phyloP scores from a whole-genome alignment of 495 filamentous ascomycete species.

The Usnea hakonensis region DNA sequence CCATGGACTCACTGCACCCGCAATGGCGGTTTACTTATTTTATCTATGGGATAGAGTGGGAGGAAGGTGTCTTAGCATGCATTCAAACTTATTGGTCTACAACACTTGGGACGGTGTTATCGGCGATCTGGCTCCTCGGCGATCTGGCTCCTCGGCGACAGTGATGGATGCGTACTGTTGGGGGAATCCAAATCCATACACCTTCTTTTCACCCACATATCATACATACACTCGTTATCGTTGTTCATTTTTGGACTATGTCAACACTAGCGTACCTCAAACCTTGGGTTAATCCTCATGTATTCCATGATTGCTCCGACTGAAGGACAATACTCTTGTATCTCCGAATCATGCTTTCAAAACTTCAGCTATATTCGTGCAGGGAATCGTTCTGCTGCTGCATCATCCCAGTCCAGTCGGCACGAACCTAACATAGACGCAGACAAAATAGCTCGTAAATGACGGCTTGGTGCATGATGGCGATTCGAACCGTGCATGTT shows the following conservation, averaged over 20 bases:
- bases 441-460: too few species aligned
- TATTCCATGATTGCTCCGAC: background rate
- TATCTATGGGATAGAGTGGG: too few species aligned
- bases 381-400: background rate
- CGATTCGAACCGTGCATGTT: background rate
- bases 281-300: background rate
- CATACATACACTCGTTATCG: background rate
- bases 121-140: background rate
- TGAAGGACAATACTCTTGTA: background rate
- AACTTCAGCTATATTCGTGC: background rate
- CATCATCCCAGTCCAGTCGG: background rate
- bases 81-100: background rate
- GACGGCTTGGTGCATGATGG: background rate
- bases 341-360: background rate
- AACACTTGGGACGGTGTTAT: too few species aligned
- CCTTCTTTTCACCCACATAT: too few species aligned
- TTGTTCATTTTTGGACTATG: background rate
- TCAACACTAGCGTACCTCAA: background rate
- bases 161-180: background rate
- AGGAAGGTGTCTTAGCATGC: background rate
- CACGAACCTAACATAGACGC: background rate
- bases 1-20: background rate
- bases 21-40: background rate
- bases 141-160: background rate
- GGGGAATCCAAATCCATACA: background rate